Conservation (phyloP, 768 basidiomycete species). For the Tylopilus rubrobrunneus region DNA sequence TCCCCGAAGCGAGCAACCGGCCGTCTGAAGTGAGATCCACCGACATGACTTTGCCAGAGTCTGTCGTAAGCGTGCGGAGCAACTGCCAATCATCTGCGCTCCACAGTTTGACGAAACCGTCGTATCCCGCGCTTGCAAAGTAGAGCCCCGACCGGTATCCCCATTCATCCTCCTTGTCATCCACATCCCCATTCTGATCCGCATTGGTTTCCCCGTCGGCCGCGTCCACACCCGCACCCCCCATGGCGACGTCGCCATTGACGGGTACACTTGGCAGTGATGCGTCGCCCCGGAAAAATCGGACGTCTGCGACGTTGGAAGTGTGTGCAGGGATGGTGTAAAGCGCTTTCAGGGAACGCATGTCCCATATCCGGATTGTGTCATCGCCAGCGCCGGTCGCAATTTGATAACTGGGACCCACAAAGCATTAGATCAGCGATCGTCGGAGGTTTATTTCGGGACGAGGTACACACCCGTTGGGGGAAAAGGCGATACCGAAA, state of each 20-base stretch:
- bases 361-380: conserved; percentile 98
- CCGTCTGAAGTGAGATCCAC: conserved; percentile 87
- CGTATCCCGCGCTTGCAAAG: conserved; percentile 91
- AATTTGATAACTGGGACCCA: conserved; percentile 77
- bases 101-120: conserved; percentile 95
- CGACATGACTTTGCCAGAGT: conserved; percentile 98
- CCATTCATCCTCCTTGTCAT: conserved; percentile 53
- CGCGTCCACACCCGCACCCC: conserved; percentile 42
- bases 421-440: conserved; percentile 8
- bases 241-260: conserved; percentile 49
- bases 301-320: conserved; percentile 91
- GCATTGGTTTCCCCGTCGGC: conserved; percentile 23
- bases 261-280: conserved; percentile 38
- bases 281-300: conserved; percentile 80
- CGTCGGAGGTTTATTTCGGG: background rate
- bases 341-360: conserved; percentile 86
- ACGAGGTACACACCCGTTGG: conserved; percentile 66
- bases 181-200: conserved; percentile 28
- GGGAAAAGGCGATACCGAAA: conserved; percentile 87
- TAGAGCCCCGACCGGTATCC: conserved; percentile 85
- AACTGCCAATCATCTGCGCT: conserved; percentile 98
- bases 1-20: conserved; percentile 81
- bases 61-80: conserved; percentile 82
- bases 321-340: conserved; percentile 97
- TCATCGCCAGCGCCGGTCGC: conserved; percentile 97